Conservation (phyloP, 2,329 filamentous ascomycete species). For the Pestalotiopsis sp. region DNA sequence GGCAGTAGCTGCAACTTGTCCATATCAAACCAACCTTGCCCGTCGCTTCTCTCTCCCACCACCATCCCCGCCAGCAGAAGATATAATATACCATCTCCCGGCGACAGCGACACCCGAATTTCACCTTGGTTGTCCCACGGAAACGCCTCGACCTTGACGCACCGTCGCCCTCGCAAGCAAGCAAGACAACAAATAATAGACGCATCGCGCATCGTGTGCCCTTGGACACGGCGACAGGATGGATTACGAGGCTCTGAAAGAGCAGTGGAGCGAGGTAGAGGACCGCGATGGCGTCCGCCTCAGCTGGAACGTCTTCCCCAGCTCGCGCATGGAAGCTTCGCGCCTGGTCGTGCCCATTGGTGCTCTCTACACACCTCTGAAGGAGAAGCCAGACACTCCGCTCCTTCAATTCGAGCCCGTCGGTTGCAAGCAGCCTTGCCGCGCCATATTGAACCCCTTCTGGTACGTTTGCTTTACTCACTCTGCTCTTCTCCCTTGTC, state of each 20-base stretch:
- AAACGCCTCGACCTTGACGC: no score
- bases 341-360: conserved; percentile 94
- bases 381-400: conserved; percentile 89
- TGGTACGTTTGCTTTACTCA: conserved; percentile 62
- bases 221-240: conserved; percentile 48
- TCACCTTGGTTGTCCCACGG: no score
- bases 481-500: conserved; percentile 16
- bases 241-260: conserved; percentile 93
- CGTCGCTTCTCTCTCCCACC: background rate
- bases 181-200: no score
- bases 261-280: conserved; percentile 95
- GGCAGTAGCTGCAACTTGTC: conserved; percentile 17
- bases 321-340: conserved; percentile 97
- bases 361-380: conserved; percentile 91
- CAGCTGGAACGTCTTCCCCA: conserved; percentile 99
- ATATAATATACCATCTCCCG: background rate
- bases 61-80: background rate
- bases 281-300: conserved; percentile 94
- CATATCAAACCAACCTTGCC: conserved; percentile 8
- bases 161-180: no score
- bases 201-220: no score
- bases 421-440: conserved; percentile 93
- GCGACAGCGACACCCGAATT: background rate
- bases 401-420: conserved; percentile 95
- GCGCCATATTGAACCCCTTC: conserved; percentile 94